These are phyloP conservation scores for Sonneratia alba DNA, from an alignment of 345 rosid species.

Conservation along the genomic window DNA sequence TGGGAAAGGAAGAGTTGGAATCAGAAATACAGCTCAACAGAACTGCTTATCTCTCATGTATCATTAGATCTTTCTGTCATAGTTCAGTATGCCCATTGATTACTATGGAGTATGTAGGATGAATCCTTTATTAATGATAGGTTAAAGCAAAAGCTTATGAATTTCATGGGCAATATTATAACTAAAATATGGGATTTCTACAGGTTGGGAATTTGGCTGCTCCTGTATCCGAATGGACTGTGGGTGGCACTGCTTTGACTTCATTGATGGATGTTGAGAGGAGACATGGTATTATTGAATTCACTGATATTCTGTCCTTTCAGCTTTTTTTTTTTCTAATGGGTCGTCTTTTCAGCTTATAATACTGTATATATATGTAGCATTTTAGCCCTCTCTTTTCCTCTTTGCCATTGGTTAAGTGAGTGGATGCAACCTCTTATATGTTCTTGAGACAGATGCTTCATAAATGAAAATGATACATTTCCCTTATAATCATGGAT, in stretches of 20 bases:
- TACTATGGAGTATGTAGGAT: neutral
- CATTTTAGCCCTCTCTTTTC: too few species aligned
- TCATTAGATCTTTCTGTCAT: too few species aligned
- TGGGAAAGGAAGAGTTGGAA: too few species aligned
- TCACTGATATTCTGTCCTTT: neutral
- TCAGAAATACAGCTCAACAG: too few species aligned
- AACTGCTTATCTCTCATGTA: too few species aligned
- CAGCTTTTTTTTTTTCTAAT: too few species aligned
- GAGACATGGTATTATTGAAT: slow-evolving; percentile 28
- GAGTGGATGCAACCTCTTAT: neutral
- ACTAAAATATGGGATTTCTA: slow-evolving; percentile 24
- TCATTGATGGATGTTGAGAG: slow-evolving; percentile 50
- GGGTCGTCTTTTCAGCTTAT: neutral
- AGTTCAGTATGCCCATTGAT: neutral
- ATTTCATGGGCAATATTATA: neutral
- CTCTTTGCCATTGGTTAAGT: too few species aligned
- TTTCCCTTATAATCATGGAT: too few species aligned
- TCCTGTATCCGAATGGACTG: slow-evolving; percentile 85
- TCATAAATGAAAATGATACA: too few species aligned
- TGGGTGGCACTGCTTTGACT: slow-evolving; percentile 84
- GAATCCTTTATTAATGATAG: neutral
- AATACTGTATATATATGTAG: too few species aligned
- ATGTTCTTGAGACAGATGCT: neutral
- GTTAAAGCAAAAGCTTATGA: neutral
- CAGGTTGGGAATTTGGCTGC: slow-evolving; percentile 92